Percentiles rank a stretch among this genome's conserved stretches.
Evolutionary conservation across 495 filamentous ascomycete species (phyloP).

Genomic region (Lasiosphaeriaceae sp.): DNA sequence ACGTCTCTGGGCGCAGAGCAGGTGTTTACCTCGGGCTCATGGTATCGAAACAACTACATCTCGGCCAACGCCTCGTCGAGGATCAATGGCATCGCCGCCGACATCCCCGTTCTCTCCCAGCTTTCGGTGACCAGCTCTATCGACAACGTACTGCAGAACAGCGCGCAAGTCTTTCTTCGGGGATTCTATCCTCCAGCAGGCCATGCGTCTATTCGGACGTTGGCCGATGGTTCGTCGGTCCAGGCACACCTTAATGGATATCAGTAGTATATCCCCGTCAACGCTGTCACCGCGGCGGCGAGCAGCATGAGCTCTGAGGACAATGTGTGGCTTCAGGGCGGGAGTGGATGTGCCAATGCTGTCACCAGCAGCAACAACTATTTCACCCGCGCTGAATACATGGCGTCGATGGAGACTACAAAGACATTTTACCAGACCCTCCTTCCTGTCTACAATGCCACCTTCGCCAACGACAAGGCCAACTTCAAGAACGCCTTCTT

Average conservation of each 20-base stretch:
- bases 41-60: slow-evolving; percentile 60
- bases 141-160: slow-evolving; percentile 62
- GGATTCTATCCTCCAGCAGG: slow-evolving; percentile 75
- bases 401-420: slow-evolving; percentile 46
- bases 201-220: slow-evolving; percentile 37
- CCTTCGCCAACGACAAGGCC: slow-evolving; percentile 49
- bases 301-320: slow-evolving; percentile 54
- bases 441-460: slow-evolving; percentile 55
- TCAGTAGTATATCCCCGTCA: slow-evolving; percentile 70
- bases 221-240: slow-evolving; percentile 59
- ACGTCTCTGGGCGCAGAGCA: slow-evolving; percentile 68
- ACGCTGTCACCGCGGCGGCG: slow-evolving; percentile 47
- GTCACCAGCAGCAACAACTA: slow-evolving; percentile 67
- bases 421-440: slow-evolving; percentile 61
- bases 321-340: slow-evolving; percentile 57
- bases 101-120: slow-evolving; percentile 57
- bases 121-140: slow-evolving; percentile 55
- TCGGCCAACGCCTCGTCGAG: slow-evolving; percentile 32
- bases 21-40: slow-evolving; percentile 55
- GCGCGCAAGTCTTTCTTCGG: slow-evolving; percentile 74
- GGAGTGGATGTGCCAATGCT: slow-evolving; percentile 57
- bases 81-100: slow-evolving; percentile 46
- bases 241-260: slow-evolving; percentile 64
- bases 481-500: slow-evolving; percentile 75
- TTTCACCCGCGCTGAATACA: slow-evolving; percentile 60